phyloP scores from a whole-genome alignment of 192 early-diverging fungal species.

The Backusella parvicylindrica region DNA sequence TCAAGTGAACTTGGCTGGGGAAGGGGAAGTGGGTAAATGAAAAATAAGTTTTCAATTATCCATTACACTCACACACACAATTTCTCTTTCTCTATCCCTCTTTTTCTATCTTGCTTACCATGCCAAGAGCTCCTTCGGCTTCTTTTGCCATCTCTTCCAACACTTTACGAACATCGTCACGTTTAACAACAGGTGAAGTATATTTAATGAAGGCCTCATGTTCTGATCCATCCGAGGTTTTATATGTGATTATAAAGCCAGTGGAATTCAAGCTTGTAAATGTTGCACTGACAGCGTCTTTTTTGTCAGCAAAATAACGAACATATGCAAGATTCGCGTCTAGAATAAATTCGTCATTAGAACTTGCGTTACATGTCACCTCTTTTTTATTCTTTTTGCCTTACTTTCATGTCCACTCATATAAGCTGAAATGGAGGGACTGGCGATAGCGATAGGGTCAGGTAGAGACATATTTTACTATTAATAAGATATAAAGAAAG shows the following conservation, averaged over 20 bases:
- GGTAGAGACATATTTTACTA: not conserved
- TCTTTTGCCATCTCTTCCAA: constrained; percentile 44
- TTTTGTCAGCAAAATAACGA: constrained; percentile 29
- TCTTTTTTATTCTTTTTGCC: not conserved
- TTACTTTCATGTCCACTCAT: constrained; percentile 38
- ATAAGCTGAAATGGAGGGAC: constrained; percentile 33
- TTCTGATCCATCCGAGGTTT: constrained; percentile 12
- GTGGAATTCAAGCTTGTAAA: constrained; percentile 33
- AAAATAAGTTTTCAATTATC: not conserved
- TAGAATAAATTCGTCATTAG: not conserved
- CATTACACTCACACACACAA: not conserved
- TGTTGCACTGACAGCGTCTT: constrained; percentile 26
- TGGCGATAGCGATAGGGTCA: constrained; percentile 30
- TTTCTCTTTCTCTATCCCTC: too few species aligned
- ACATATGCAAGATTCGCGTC: constrained; percentile 38
- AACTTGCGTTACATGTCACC: not conserved
- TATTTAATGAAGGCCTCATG: constrained; percentile 25
- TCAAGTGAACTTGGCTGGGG: constrained; percentile 32
- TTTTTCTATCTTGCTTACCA: constrained; percentile 25
- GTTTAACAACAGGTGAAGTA: constrained; percentile 20
- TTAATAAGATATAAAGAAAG: not conserved
- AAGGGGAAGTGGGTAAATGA: not conserved
- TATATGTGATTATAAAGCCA: constrained; percentile 29
- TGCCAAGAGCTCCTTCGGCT: constrained; percentile 35
- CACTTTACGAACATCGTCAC: constrained; percentile 39